These are phyloP conservation scores for Aquilaria yunnanensis DNA, from an alignment of 345 rosid species.

Conservation along the genomic window DNA sequence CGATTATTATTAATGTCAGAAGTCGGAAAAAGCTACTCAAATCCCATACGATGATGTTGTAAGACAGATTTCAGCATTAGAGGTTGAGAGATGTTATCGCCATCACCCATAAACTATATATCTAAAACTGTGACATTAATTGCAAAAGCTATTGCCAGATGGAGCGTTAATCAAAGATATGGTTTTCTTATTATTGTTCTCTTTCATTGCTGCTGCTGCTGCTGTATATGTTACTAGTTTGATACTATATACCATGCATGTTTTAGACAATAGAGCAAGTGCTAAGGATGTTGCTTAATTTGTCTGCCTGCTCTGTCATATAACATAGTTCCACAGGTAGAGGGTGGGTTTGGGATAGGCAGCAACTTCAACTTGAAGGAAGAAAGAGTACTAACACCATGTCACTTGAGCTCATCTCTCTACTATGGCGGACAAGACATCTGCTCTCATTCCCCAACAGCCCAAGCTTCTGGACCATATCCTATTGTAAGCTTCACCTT, in stretches of 20 bases:
- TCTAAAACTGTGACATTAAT: neutral
- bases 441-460: conserved; percentile 36
- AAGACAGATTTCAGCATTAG: too few species aligned
- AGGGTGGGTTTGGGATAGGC: conserved; percentile 27
- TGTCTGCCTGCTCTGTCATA: neutral
- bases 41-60: too few species aligned
- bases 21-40: neutral
- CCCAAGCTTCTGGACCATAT: conserved; percentile 29
- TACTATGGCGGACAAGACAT: conserved; percentile 88
- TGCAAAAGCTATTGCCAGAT: neutral
- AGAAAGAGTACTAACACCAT: conserved; percentile 44
- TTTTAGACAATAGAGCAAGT: neutral
- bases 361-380: conserved; percentile 29
- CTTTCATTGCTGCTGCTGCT: neutral
- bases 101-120: too few species aligned
- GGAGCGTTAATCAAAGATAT: neutral
- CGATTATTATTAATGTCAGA: neutral
- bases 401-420: conserved; percentile 77
- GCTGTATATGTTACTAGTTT: neutral
- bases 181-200: neutral
- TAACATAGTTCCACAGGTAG: conserved; percentile 27
- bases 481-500: conserved; percentile 40
- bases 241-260: neutral
- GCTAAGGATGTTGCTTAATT: conserved; percentile 3
- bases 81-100: too few species aligned